Base-by-base conservation (phyloP, 495 filamentous ascomycete species). In the Penicillium flavigenum region DNA sequence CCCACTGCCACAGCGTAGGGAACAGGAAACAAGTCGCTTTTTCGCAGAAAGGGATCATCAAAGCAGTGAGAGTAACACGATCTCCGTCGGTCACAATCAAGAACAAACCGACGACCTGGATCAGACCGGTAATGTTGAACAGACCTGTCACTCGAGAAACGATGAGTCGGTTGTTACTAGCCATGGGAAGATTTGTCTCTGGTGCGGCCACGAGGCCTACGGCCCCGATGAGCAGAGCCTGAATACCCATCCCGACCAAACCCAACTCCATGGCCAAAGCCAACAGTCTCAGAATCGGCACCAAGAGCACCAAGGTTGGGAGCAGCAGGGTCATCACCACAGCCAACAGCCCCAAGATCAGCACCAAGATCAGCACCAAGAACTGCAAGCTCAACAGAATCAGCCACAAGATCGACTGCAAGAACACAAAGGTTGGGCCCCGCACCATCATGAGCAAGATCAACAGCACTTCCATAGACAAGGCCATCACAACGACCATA, bases 101-200 rank as follows among this genome's bases (percentile, higher is more conserved):
- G 45, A 29, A 47, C 26, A 4, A 12, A 29, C 24, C 10, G 11
- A 20, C 11, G 5, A 7, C 11, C 14, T 38, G 16, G 17, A 43
- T 8, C n/a, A 17, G 4, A 22, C n/a, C 41, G 17, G 8, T 11
- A 5, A 11, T 9, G 3, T 20, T 19, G 11, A 17, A 16, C 31
- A 5, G 5, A 44, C 17, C 19, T 19, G 11, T 12, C 3, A 14
- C 4, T 1, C 24, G 19, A 9, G 9, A 36, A 29, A 16, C 5
- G 7, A 22, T 10, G 22, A 32, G 10, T 31, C 51, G 10, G 47
- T 60, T 5, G 57, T 64, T 2, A 46, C 31, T 5, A 26, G 54
- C 17, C 24, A 61, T 24, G 58, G 45, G 0, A 73, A 70, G 41
- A 10, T 48, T 11, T 73, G 68, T 45, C 46, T 66, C 8, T 71